A percentile compares a stretch with the other conserved stretches of the same genome.
These are phyloP conservation scores for Setomelanomma holmii DNA, from an alignment of 2,329 filamentous ascomycete genomes.

Conservation along the genomic window DNA sequence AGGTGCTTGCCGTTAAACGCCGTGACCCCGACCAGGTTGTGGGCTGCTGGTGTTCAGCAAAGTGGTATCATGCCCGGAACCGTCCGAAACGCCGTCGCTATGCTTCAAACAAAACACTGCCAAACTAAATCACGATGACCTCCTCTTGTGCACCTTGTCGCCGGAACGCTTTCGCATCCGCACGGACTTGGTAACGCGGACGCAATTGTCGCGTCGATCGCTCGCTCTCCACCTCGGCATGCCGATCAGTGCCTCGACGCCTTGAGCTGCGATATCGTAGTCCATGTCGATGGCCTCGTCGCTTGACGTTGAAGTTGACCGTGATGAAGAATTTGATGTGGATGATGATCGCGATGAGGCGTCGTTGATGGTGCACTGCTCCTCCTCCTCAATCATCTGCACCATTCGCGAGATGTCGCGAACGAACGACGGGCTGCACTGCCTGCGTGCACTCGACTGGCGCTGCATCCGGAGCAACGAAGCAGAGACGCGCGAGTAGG, in stretches of 20 bases:
- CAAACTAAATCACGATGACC: constrained; percentile 21
- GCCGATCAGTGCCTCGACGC: constrained; percentile 19
- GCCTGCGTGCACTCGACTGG: constrained; percentile 50
- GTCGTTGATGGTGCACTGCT: constrained; percentile 50
- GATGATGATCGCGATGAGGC: constrained; percentile 17
- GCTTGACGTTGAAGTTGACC: constrained; percentile 17
- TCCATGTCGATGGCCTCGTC: constrained; percentile 46
- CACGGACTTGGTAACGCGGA: constrained; percentile 38
- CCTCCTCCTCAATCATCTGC: constrained; percentile 51
- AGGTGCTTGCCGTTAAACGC: neutral
- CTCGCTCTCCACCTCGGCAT: constrained; percentile 34
- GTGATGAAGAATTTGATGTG: constrained; percentile 7
- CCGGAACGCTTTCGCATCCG: constrained; percentile 42
- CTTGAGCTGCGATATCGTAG: constrained; percentile 25
- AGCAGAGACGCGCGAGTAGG: constrained; percentile 44
- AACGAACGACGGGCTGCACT: constrained; percentile 50
- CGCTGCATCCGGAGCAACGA: constrained; percentile 49
- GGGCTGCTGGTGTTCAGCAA: constrained; percentile 5
- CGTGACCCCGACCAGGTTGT: constrained; percentile 8
- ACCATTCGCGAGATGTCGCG: constrained; percentile 53
- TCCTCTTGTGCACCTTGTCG: constrained; percentile 23
- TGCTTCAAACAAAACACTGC: constrained; percentile 24
- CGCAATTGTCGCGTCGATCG: constrained; percentile 32
- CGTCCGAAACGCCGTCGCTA: constrained; percentile 43
- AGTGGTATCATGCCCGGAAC: constrained; percentile 37